Percentiles rank a stretch among this genome's conserved stretches.
Evolutionary conservation across 257 asterid genomes (phyloP).

Genomic region (Solanum okadae): DNA sequence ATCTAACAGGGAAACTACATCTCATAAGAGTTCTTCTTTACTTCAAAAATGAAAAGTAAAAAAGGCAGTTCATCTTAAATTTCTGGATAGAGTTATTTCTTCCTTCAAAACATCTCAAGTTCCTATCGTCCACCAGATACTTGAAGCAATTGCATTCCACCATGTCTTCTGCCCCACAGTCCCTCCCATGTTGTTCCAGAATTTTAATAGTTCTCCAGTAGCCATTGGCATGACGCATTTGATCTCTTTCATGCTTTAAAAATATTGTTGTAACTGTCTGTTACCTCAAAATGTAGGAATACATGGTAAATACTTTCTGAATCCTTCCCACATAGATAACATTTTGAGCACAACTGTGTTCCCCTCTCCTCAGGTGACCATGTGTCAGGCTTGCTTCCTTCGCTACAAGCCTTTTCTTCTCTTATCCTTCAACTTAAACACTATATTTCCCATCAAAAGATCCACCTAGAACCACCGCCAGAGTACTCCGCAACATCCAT

Average conservation of each 20-base stretch:
- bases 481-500: neutral
- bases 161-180: neutral
- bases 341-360: neutral
- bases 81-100: neutral
- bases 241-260: neutral
- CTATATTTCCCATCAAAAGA: neutral
- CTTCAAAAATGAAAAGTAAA: neutral
- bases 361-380: neutral
- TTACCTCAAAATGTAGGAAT: neutral
- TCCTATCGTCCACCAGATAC: neutral
- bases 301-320: neutral
- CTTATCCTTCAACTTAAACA: neutral
- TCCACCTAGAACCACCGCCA: neutral
- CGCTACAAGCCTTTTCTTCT: neutral
- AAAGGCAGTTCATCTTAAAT: neutral
- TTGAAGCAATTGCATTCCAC: neutral
- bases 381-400: neutral
- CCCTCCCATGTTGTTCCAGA: neutral
- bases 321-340: neutral
- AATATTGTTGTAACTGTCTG: neutral
- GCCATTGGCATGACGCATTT: neutral
- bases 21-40: neutral
- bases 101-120: neutral
- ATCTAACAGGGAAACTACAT: neutral
- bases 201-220: neutral